These are phyloP conservation scores for Quercus tomentella DNA, from an alignment of 331 rosid genomes.

Conservation along the genomic window DNA sequence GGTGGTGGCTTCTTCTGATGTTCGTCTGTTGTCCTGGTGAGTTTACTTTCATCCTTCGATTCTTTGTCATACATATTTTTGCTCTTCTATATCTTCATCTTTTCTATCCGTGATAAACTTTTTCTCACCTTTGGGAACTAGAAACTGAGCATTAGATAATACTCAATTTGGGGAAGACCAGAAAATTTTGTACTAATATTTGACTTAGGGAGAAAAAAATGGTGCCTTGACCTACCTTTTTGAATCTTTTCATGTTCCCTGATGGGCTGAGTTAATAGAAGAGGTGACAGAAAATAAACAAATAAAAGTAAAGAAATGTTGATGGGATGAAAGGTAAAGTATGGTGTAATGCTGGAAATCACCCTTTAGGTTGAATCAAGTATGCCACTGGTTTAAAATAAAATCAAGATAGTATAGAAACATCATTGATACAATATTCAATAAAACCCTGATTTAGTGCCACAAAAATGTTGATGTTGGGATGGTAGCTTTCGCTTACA, in stretches of 20 bases:
- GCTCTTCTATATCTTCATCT: not conserved
- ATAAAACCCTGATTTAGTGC: not conserved
- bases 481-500: not conserved
- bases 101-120: not conserved
- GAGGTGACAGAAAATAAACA: not conserved
- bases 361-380: not conserved
- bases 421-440: not conserved
- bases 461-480: not conserved
- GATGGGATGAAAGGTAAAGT: not conserved
- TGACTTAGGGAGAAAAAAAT: not conserved
- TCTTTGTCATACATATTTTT: not conserved
- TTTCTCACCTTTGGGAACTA: not conserved
- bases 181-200: not conserved
- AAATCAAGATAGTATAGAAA: not conserved
- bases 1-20: conserved; percentile 77
- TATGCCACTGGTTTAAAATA: not conserved
- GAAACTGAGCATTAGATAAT: not conserved
- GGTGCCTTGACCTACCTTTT: not conserved
- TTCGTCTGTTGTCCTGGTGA: conserved; percentile 65
- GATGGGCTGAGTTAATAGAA: not conserved
- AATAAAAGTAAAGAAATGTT: not conserved
- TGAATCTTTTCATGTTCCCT: not conserved
- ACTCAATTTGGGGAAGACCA: not conserved
- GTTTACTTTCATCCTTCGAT: conserved; percentile 18
- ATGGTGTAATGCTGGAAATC: not conserved